Percentiles rank a stretch among this genome's conserved stretches.
These are phyloP conservation scores for Globisporangium paroecandrum DNA, from an alignment of 352 stramenopile species.

Conservation along the genomic window DNA sequence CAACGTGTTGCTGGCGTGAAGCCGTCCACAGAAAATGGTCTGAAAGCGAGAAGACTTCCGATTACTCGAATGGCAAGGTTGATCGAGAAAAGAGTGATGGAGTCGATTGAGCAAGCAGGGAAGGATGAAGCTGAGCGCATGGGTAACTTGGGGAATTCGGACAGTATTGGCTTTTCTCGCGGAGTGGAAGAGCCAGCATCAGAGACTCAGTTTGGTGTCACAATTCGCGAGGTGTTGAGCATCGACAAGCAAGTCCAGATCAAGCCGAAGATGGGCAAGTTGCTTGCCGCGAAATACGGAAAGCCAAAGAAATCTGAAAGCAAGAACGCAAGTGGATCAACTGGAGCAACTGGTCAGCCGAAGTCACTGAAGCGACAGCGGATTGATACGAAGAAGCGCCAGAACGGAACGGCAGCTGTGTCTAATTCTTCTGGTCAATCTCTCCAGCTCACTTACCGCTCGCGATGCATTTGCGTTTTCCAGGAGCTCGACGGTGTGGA, in stretches of 20 bases:
- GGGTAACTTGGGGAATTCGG: slow-evolving; percentile 76
- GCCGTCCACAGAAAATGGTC: slow-evolving; percentile 72
- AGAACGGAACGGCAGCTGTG: slow-evolving; percentile 19
- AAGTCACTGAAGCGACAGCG: slow-evolving; percentile 77
- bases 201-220: slow-evolving; percentile 81
- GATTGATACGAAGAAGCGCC: slow-evolving; percentile 32
- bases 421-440: slow-evolving; percentile 23
- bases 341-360: slow-evolving; percentile 22
- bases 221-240: slow-evolving; percentile 82
- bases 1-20: slow-evolving; percentile 68
- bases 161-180: slow-evolving; percentile 77
- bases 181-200: slow-evolving; percentile 61
- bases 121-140: slow-evolving; percentile 79
- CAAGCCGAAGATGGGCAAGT: slow-evolving; percentile 79
- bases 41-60: slow-evolving; percentile 74
- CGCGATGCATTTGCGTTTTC: slow-evolving; percentile 88
- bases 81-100: slow-evolving; percentile 78
- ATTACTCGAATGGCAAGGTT: slow-evolving; percentile 83
- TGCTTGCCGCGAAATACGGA: slow-evolving; percentile 61
- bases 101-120: slow-evolving; percentile 67
- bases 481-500: slow-evolving; percentile 87
- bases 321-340: slow-evolving; percentile 14
- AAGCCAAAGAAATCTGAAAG: slow-evolving; percentile 48
- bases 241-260: slow-evolving; percentile 88
- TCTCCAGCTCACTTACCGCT: slow-evolving; percentile 81